Base-by-base conservation (phyloP, 2,329 filamentous ascomycete genomes). In the Aureobasidium sp. region DNA sequence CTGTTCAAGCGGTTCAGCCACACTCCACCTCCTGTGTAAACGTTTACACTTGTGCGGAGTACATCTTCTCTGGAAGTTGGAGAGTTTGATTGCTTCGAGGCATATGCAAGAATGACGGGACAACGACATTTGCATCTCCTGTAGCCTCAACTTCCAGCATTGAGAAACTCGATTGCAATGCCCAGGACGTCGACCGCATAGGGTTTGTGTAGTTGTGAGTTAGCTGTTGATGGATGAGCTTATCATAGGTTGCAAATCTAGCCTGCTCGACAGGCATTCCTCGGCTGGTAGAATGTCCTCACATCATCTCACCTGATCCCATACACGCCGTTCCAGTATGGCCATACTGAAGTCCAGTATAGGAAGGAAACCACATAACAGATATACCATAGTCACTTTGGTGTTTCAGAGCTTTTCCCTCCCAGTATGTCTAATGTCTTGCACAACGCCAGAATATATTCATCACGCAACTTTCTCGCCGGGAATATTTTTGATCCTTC, bases 21-120 rank as follows among this genome's bases (percentile, higher is more conserved):
- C 41, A 44, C n/a, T 57, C 29, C 32, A 36, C 39, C 53, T 57
- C 53, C 53, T 57, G 53, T 41, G 36, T 57, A 36, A 36, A n/a
- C 41, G 27, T 41, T 57, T 57, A 29, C 37, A 27, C 8, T 26
- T 29, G n/a, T 34, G 4, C 29, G 3, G 13, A 24, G 41, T 13
- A 34, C 26, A n/a, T 9, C 13, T 24, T 12, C 27, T n/a, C 12
- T n/a, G 17, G 13, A 46, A 29, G 13, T 46, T 39, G 29, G 53
- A 46, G 41, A 36, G 27, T 46, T 57, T 46, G 39, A 43, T 57
- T 36, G 53, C 27, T 56, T 34, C 26, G 17, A 24, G 8, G 15
- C 46, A 12, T 46, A 2, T 46, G 29, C 27, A 36, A 52, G 50
- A 29, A 8, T 4, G 17, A 36, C 29, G 29, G 17, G 15, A 4